These are phyloP conservation scores for Entoloma clypeatum DNA, from an alignment of 1,284 basidiomycete species.

Conservation along the genomic window DNA sequence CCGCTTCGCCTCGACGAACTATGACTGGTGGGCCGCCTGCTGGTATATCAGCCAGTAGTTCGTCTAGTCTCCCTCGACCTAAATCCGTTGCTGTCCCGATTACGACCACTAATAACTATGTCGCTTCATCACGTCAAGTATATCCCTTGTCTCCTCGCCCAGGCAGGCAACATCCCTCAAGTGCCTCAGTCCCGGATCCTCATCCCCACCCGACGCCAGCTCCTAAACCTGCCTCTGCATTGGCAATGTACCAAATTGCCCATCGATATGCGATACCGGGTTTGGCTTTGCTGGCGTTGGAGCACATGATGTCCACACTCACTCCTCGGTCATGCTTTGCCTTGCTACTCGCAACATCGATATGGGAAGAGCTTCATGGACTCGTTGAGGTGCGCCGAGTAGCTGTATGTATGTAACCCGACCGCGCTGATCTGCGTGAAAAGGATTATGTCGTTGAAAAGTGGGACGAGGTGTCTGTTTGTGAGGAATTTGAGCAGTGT, in stretches of 20 bases:
- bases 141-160: slow-evolving; percentile 46
- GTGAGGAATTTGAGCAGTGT: slow-evolving; percentile 62
- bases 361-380: slow-evolving; percentile 63
- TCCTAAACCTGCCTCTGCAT: slow-evolving; percentile 64
- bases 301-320: slow-evolving; percentile 73
- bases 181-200: slow-evolving; percentile 51
- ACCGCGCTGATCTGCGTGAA: slow-evolving; percentile 5
- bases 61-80: slow-evolving; percentile 26
- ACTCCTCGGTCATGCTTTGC: slow-evolving; percentile 71
- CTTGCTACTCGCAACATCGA: slow-evolving; percentile 60
- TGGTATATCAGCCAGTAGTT: background rate
- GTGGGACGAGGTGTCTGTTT: slow-evolving; percentile 65
- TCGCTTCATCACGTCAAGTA: slow-evolving; percentile 30
- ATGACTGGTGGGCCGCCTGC: slow-evolving; percentile 1
- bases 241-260: slow-evolving; percentile 78
- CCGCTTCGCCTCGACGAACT: slow-evolving; percentile 14
- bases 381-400: slow-evolving; percentile 47
- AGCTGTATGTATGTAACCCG: background rate
- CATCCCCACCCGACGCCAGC: slow-evolving; percentile 69
- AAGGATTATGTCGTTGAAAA: slow-evolving; percentile 68
- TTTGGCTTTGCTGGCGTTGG: slow-evolving; percentile 63
- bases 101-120: slow-evolving; percentile 28
- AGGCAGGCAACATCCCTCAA: slow-evolving; percentile 32
- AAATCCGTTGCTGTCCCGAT: slow-evolving; percentile 41
- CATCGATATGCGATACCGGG: slow-evolving; percentile 74